Base-by-base conservation (phyloP, 2,329 filamentous ascomycete species). In the Fusarium setosum region DNA sequence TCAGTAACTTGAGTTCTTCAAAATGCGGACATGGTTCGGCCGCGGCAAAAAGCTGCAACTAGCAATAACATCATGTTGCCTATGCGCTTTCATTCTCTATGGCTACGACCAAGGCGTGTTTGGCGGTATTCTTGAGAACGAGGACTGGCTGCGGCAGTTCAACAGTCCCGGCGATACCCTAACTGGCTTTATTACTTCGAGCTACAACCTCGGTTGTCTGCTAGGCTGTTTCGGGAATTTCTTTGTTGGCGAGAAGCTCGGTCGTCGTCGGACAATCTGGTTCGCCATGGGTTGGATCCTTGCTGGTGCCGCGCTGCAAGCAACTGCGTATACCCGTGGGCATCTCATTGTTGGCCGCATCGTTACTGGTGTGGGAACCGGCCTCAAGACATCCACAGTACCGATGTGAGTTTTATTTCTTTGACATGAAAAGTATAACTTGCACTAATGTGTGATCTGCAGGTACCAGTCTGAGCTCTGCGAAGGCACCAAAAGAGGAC, bases 281-380 rank as follows among this genome's bases (percentile, higher is more conserved):
- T 31, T 78, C 3, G 88, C 87, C 20, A 83, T 83, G 18, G 65
- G 76, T 5, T 82, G 89, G 64, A 85, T 90, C 81, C 80, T 86
- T 10, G 60, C 87, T n/a, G 88, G 88, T 4, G 86, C 87, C 32
- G 77, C 83, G 6, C 80, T 90, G 24, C 88, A 90, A 73, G 76
- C 84, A 34, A 78, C 79, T 10, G 51, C 77, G 9, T 73, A 72
- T 75, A 77, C 73, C 8, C 70, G 83, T 21, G 74, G 79, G 1
- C 82, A 86, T 61, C 76, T 86, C 59, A 81, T 86, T 54, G 68
- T 83, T 52, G 82, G 82, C 2, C 75, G 82, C 52, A 78, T 84
- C 6, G 74, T 86, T 4, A 84, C 83, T 38, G 83, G 83, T 13
- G 66, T 85, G 4, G 83, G 83, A 2, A 84, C 77, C 21, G 73